Evolutionary conservation across 352 stramenopile genomes (phyloP), one percentile per base, ranked within the genome.

Genomic region (Phytophthora pluvialis): DNA sequence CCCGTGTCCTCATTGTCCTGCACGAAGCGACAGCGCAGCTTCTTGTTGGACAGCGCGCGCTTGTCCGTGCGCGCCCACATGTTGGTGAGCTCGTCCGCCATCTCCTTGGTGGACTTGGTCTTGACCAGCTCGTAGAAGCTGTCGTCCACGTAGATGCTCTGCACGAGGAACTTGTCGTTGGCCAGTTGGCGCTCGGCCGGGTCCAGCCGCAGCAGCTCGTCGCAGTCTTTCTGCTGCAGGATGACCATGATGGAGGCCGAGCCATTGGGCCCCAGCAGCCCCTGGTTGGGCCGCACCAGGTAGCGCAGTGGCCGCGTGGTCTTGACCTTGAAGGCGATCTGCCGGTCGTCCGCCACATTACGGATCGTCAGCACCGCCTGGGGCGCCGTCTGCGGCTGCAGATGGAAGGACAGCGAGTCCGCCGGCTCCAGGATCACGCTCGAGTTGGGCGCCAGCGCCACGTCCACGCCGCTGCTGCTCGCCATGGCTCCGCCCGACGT

Each of bases 111-210:
- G 39, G 78, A 86, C 69, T 95, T 96, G 47, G 81, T 91, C 78
- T 92, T 93, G 16, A 95, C 83, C 7, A 90, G 52, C 48, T 96
- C 85, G 62, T 93, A 96, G 67, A 96, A 94, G 53, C 70, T 74
- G 59, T 93, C 86, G 46, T 96, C 86, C 26, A 93, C 83, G 53
- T 80, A 93, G 40, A 93, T 90, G 61, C 83, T 93, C 58, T 96
- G 88, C 38, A 96, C 88, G 4, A 96, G 75, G 55, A 96, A 96
- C 80, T 96, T 96, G 75, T 96, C 88, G 63, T 96, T 96, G 40
- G 85, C 86, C 39, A 94, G 64, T 74, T 89, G 78, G 26, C 88
- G 85, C 68, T 96, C 88, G 0, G 83, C 74, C 5, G 83, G 72
- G 33, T 94, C 86, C 39, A 95, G 60, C 0, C 86, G 86, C 64